These are phyloP conservation scores for Kockovaella imperatae DNA, from an alignment of 768 basidiomycete species.

Conservation along the genomic window DNA sequence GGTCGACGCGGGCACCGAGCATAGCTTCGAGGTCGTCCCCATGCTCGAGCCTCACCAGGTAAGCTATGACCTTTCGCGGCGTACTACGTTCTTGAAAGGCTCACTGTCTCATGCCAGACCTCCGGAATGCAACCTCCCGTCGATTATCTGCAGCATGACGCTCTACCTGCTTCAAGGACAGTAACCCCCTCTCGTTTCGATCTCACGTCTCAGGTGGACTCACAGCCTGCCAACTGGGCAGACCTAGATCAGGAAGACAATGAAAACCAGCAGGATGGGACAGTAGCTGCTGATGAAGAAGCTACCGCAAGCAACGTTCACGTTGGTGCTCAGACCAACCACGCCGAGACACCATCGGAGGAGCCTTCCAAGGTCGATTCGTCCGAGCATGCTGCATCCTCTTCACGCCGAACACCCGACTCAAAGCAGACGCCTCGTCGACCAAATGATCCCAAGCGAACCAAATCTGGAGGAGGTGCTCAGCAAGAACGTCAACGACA, in stretches of 20 bases:
- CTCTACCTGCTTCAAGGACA: background rate
- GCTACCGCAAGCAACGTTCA: background rate
- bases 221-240: slow-evolving; percentile 11
- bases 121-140: slow-evolving; percentile 13
- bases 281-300: background rate
- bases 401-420: background rate
- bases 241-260: slow-evolving; percentile 13
- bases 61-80: background rate
- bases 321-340: background rate
- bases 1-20: slow-evolving; percentile 1
- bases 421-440: background rate
- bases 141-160: background rate
- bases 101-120: slow-evolving; percentile 1
- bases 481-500: slow-evolving; percentile 3
- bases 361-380: too few relatives aligned
- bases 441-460: slow-evolving; percentile 1
- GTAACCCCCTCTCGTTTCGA: background rate
- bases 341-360: too few relatives aligned
- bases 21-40: slow-evolving; percentile 18
- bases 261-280: background rate
- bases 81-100: background rate
- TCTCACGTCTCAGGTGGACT: background rate
- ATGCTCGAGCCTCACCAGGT: slow-evolving; percentile 18
- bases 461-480: background rate
- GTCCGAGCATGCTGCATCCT: background rate